A percentile compares a stretch with the other conserved stretches of the same genome.
Evolutionary conservation across 2,329 filamentous ascomycete species (phyloP).

Genomic region (Scolecobasidium constrictum): DNA sequence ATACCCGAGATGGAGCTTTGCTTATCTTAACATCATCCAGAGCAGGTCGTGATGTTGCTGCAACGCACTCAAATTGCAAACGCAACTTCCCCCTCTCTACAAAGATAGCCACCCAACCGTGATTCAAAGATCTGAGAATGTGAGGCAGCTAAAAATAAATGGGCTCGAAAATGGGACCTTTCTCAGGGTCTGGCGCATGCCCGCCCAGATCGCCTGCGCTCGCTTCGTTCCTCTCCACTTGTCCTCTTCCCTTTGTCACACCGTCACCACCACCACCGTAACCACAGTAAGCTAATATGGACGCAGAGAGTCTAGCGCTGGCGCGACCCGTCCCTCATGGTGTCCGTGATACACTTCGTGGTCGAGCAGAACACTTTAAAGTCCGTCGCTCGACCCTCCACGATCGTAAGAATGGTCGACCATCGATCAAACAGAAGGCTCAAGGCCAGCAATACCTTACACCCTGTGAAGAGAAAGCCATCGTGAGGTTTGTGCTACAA

Average conservation of each 20-base stretch:
- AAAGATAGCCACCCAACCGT: no score
- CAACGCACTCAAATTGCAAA: no score
- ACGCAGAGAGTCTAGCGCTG: background rate
- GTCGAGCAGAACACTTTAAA: background rate
- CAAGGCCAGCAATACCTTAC: constrained; percentile 20
- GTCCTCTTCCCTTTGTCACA: no score
- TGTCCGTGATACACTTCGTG: background rate
- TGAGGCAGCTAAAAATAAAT: no score
- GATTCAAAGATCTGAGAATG: no score
- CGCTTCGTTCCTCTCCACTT: no score
- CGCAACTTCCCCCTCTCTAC: no score
- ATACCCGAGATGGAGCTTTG: no score
- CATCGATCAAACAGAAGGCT: constrained; percentile 19
- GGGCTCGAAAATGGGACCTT: no score
- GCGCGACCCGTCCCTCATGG: background rate
- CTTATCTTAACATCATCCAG: no score
- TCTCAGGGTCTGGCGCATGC: background rate
- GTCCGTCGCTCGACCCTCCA: constrained; percentile 12
- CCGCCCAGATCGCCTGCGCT: constrained; percentile 1
- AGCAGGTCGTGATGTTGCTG: no score
- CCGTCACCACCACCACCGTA: background rate
- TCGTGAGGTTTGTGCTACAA: constrained; percentile 15
- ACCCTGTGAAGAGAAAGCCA: constrained; percentile 18
- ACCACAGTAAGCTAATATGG: constrained; percentile 4
- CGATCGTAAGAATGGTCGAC: constrained; percentile 16